Base-by-base conservation (phyloP, 164 flowering plant species). In the Hamamelis virginiana region DNA sequence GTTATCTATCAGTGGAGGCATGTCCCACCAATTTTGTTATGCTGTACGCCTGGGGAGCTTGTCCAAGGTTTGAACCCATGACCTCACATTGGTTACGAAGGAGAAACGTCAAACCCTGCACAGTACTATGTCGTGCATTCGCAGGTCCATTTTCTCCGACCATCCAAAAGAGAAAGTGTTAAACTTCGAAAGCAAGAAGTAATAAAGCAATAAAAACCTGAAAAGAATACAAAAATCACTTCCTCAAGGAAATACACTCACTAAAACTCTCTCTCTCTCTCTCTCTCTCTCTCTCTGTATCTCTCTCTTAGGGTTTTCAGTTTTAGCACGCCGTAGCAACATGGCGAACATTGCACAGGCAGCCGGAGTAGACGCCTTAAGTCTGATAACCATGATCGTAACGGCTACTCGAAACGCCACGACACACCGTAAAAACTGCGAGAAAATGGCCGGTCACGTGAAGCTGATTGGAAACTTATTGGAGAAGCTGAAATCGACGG, bases 351-450 rank as follows among this genome's bases (percentile, higher is more conserved):
- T 70, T 15, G 74, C 71, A 13, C 75, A 72, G 65, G 63, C 44
- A 9, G 22, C 79, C 8, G 82, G 80, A 11, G 61, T 80, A 3
- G 74, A 80, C 64, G 78, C 79, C 0, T 18, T 77, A 18, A 18
- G 66, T 16, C 66, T 81, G 13, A 69, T 71, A 16, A 41, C 38
- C 27, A 44, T 72, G 72, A 80, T 82, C 58, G 66, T 64, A 22
- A 50, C 64, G 0, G 47, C 84, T 9, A 83, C 88, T 8, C 33
- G 67, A 8, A 75, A 47, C 26, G 81, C 88, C 28, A 28, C 38
- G 0, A 70, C 67, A 46, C 86, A 85, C 82, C 66, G 64, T 25
- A 74, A 9, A 58, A 85, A 81, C 80, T 85, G 88, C 73, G 66
- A 52, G 71, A 75, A 80, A 53, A 60, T 85, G 4, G 85, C 83